A percentile compares a stretch with the other conserved stretches of the same genome.
Conservation (phyloP, 2,329 filamentous ascomycete genomes). For the Monilinia aucupariae region DNA sequence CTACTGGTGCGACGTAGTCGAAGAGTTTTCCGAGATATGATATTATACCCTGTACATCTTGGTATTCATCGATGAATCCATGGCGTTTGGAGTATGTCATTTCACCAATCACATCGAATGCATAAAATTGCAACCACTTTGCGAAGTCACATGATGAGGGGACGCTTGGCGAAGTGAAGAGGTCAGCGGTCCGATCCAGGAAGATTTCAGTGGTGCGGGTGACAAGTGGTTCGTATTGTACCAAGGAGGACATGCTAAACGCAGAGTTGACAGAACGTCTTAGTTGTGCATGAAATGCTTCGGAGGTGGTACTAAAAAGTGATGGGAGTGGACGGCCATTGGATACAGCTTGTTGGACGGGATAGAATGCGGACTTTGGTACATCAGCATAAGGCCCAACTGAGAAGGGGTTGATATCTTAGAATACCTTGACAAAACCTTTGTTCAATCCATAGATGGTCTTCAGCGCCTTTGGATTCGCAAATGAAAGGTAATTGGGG, state of each 20-base stretch:
- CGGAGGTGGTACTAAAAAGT: slow-evolving; percentile 71
- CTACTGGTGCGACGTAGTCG: slow-evolving; percentile 66
- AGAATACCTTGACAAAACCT: slow-evolving; percentile 65
- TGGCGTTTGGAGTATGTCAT: slow-evolving; percentile 71
- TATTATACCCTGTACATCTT: slow-evolving; percentile 71
- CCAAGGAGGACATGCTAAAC: slow-evolving; percentile 70
- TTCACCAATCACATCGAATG: slow-evolving; percentile 75
- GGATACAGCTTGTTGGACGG: slow-evolving; percentile 68
- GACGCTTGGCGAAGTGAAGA: slow-evolving; percentile 41
- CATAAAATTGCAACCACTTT: slow-evolving; percentile 72
- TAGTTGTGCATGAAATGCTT: slow-evolving; percentile 69
- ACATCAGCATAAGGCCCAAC: background rate
- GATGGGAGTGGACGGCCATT: slow-evolving; percentile 64
- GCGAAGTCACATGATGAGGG: slow-evolving; percentile 53
- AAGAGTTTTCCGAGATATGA: slow-evolving; percentile 58
- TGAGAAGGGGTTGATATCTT: background rate
- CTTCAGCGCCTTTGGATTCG: slow-evolving; percentile 67
- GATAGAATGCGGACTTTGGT: slow-evolving; percentile 68
- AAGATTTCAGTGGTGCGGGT: slow-evolving; percentile 70
- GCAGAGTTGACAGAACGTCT: slow-evolving; percentile 70
- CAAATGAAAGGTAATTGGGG: slow-evolving; percentile 68
- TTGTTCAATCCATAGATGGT: slow-evolving; percentile 78
- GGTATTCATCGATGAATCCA: slow-evolving; percentile 68
- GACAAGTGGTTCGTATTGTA: slow-evolving; percentile 76
- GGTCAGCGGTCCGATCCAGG: slow-evolving; percentile 53